phyloP scores from a whole-genome alignment of 108 stramenopile genomes.

The Nitzschia sp. region DNA sequence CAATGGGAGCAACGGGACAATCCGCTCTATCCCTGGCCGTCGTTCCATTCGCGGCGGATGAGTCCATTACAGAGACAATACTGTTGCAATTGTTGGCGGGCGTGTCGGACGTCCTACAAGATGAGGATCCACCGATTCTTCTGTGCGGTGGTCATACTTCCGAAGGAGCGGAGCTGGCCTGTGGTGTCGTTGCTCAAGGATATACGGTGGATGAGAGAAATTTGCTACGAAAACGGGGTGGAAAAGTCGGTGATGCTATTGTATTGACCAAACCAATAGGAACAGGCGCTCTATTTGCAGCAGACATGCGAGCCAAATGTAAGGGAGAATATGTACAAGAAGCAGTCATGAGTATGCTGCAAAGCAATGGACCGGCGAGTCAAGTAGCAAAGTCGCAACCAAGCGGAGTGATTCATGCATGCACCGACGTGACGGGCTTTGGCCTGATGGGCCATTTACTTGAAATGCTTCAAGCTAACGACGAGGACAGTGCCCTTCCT shows the following conservation, averaged over 20 bases:
- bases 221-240: constrained; percentile 46
- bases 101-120: too few relatives aligned
- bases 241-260: constrained; percentile 42
- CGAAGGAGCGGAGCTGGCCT: constrained; percentile 62
- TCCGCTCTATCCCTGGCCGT: too few relatives aligned
- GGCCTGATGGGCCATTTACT: too few relatives aligned
- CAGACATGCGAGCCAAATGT: constrained; percentile 53
- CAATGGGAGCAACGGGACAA: too few relatives aligned
- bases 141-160: too few relatives aligned
- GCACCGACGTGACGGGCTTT: too few relatives aligned
- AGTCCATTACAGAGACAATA: too few relatives aligned
- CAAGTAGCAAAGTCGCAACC: constrained; percentile 8
- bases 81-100: too few relatives aligned
- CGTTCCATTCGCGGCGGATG: too few relatives aligned
- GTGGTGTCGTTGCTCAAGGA: constrained; percentile 60
- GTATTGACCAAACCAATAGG: constrained; percentile 68
- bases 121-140: too few relatives aligned
- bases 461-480: too few relatives aligned
- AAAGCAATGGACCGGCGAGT: constrained; percentile 26
- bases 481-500: too few relatives aligned
- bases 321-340: constrained; percentile 25
- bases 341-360: constrained; percentile 19
- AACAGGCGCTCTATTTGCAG: constrained; percentile 69
- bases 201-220: constrained; percentile 4
- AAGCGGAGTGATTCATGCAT: neutral